Base-by-base conservation (phyloP, 2,329 filamentous ascomycete species). In the Monilinia aucupariae region DNA sequence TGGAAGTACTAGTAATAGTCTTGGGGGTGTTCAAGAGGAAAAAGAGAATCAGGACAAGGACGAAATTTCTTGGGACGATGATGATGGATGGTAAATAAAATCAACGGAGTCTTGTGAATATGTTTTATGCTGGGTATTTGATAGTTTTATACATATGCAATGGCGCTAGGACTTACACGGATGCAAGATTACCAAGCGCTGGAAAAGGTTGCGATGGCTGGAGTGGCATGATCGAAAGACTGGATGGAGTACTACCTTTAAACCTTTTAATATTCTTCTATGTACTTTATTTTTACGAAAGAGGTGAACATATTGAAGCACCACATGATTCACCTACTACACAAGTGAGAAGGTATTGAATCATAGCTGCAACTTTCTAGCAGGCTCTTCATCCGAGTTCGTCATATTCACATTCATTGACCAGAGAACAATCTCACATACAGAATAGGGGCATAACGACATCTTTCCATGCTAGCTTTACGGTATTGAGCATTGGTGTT, bases 61-160 rank as follows among this genome's bases (percentile, higher is more conserved):
- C 17, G 54, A 56, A 56, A 56, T 56, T 34, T 25, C 41, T 25
- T 56, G 54, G 54, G 54, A 56, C n/a, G 41, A 56, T 47, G 54
- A 56, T 1, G 54, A 56, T 22, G 54, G 27, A 25, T 56, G 54
- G 54, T 56, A 56, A 56, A 47, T 7, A 20, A 25, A 47, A 56
- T 15, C 4, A n/a, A 22, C 17, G 27, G 20, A 37, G 15, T 47
- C 13, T 47, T 34, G 54, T 47, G 41, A 32, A 56, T 34, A 56
- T 22, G 12, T 17, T 34, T 47, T 10, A 25, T 56, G 22, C 10
- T 56, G 9, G 37, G 9, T 41, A 6, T 54, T 41, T 54, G 27
- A 20, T 56, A 8, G 27, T 47, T 56, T 56, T 9, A 47, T 47
- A 56, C 27, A 39, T 22, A 3, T 32, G 30, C 30, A 20, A 56